Evolutionary conservation across 2,329 filamentous ascomycete genomes (phyloP).

Genomic region (Cladorrhinum sp.): DNA sequence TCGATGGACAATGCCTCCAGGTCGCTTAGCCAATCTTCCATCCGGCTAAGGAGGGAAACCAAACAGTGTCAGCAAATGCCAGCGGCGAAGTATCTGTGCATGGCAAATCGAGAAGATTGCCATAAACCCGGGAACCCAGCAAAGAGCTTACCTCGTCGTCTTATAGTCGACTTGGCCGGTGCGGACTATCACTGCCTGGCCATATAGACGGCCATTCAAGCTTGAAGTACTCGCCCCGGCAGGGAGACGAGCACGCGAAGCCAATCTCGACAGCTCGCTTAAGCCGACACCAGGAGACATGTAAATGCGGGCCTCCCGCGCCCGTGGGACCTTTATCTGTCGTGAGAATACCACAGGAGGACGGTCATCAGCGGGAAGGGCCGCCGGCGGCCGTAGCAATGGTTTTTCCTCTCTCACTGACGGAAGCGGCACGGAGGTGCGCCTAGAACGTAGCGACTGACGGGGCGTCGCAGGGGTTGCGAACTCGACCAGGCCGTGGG

Average conservation of each 20-base stretch:
- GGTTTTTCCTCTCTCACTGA: not conserved
- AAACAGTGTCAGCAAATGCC: not conserved
- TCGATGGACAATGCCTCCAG: slow-evolving; percentile 12
- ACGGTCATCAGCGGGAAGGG: not conserved
- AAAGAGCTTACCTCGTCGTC: not conserved
- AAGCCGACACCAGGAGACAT: not conserved
- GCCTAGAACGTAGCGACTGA: not conserved
- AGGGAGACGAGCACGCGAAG: not conserved
- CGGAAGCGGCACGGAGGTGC: not conserved
- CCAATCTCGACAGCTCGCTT: not conserved
- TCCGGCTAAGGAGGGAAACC: not conserved
- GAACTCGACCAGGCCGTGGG: not conserved
- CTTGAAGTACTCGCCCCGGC: not conserved
- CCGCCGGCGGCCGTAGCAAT: not conserved
- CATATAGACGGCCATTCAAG: not conserved
- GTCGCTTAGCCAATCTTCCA: slow-evolving; percentile 10
- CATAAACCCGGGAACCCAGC: not conserved
- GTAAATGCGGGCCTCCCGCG: not conserved
- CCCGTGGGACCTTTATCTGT: not conserved
- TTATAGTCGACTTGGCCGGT: not conserved
- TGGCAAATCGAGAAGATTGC: not conserved
- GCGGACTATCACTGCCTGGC: not conserved
- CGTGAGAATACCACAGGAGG: not conserved
- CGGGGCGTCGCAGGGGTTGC: not conserved
- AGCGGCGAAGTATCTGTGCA: no score